These are phyloP conservation scores for Mucor indicus DNA, from an alignment of 371 early-diverging fungal genomes.

Conservation along the genomic window DNA sequence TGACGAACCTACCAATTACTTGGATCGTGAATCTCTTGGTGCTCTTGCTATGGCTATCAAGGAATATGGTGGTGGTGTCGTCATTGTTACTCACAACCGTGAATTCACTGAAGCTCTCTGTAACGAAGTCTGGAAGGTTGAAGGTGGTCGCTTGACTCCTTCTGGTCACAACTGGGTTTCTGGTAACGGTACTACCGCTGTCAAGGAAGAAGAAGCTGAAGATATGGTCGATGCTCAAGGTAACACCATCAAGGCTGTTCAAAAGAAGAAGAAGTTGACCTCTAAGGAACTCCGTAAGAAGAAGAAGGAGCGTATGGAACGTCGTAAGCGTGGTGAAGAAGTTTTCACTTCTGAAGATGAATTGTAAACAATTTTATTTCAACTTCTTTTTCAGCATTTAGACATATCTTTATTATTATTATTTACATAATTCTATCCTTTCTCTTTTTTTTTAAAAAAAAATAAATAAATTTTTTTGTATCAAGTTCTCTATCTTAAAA, in stretches of 20 bases:
- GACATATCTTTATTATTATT: not conserved
- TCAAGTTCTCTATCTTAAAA: too few species aligned
- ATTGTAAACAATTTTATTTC: conserved; percentile 17
- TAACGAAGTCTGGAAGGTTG: conserved; percentile 74
- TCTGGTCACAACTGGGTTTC: conserved; percentile 56
- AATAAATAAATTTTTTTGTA: not conserved
- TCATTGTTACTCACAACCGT: conserved; percentile 76
- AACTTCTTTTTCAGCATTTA: not conserved
- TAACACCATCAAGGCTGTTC: conserved; percentile 46
- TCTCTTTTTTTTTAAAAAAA: not conserved
- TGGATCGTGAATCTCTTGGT: conserved; percentile 77
- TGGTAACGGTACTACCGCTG: conserved; percentile 38
- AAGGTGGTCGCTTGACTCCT: conserved; percentile 58
- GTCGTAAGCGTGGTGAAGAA: conserved; percentile 58
- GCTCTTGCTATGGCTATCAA: conserved; percentile 66
- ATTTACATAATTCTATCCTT: not conserved
- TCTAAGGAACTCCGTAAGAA: conserved; percentile 53
- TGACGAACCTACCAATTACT: conserved; percentile 89
- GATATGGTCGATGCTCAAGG: conserved; percentile 51
- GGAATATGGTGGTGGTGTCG: conserved; percentile 74
- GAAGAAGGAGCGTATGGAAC: conserved; percentile 59
- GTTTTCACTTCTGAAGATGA: conserved; percentile 51
- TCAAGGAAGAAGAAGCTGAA: conserved; percentile 39
- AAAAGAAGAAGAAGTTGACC: conserved; percentile 49
- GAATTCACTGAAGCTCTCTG: conserved; percentile 71